Evolutionary conservation across 192 early-diverging fungal species (phyloP).

Genomic region (Gigaspora rosea): DNA sequence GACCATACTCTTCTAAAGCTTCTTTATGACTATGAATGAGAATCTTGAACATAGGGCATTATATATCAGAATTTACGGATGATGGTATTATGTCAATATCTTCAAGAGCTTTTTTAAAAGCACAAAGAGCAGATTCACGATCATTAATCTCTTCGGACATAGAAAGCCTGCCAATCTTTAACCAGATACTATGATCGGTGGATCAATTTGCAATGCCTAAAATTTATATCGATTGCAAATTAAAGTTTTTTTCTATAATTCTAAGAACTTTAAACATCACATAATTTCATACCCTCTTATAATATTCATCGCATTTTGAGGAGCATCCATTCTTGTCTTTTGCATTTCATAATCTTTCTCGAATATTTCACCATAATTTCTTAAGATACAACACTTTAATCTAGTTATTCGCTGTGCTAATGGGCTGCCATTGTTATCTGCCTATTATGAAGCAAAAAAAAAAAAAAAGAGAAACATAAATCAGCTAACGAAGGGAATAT

Average conservation of each 20-base stretch:
- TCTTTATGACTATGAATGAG: background rate
- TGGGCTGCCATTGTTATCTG: background rate
- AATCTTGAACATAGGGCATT: background rate
- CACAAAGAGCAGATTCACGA: background rate
- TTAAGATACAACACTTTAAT: slow-evolving; percentile 14
- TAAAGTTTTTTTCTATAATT: background rate
- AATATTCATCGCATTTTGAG: slow-evolving; percentile 14
- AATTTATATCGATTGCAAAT: background rate
- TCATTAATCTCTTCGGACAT: slow-evolving; percentile 7
- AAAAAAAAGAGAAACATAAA: background rate
- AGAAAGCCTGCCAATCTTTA: slow-evolving; percentile 7
- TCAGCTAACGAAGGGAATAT: too few relatives aligned
- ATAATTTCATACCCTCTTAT: background rate
- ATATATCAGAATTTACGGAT: background rate
- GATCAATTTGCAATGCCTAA: slow-evolving; percentile 3
- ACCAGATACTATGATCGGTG: slow-evolving; percentile 13
- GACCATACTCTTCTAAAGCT: background rate
- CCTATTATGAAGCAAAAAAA: background rate
- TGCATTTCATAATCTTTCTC: background rate
- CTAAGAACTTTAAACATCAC: background rate
- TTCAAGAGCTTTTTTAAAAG: slow-evolving; percentile 10
- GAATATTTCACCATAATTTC: slow-evolving; percentile 17
- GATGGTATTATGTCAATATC: background rate
- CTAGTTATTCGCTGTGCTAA: slow-evolving; percentile 15
- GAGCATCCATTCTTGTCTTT: background rate